These are phyloP conservation scores for Leptosphaerulina australis DNA, from an alignment of 2,329 filamentous ascomycete genomes.

Conservation along the genomic window DNA sequence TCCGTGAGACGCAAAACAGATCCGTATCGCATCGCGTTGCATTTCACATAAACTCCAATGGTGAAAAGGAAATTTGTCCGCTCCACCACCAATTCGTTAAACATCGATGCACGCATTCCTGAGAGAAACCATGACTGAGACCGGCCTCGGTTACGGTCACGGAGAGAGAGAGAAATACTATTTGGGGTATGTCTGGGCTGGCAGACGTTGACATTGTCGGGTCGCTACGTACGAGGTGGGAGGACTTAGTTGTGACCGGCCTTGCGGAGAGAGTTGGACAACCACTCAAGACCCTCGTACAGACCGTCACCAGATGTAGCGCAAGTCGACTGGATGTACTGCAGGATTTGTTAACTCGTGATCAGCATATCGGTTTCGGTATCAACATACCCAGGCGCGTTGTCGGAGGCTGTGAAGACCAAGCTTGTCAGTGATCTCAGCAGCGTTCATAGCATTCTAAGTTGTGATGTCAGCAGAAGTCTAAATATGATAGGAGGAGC, in stretches of 20 bases:
- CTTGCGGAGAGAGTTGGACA: slow-evolving; percentile 62
- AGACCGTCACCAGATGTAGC: slow-evolving; percentile 99
- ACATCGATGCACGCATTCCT: slow-evolving; percentile 45
- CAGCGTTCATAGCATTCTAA: slow-evolving; percentile 99
- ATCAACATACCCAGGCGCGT: slow-evolving; percentile 88
- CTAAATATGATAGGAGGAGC: background rate
- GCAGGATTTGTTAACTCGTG: slow-evolving; percentile 30
- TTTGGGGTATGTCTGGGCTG: slow-evolving; percentile 32
- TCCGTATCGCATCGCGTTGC: slow-evolving; percentile 30
- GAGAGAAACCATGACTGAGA: slow-evolving; percentile 16
- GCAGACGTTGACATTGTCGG: slow-evolving; percentile 41
- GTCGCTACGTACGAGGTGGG: slow-evolving; percentile 30
- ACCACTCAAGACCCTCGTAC: slow-evolving; percentile 88
- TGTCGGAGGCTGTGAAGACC: slow-evolving; percentile 98
- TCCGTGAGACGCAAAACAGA: slow-evolving; percentile 41
- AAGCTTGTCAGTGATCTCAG: slow-evolving; percentile 99
- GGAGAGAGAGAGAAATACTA: slow-evolving; percentile 30
- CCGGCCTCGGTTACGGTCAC: slow-evolving; percentile 20
- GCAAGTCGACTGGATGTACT: slow-evolving; percentile 99
- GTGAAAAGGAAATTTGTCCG: slow-evolving; percentile 43
- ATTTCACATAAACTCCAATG: slow-evolving; percentile 48
- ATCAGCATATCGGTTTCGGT: slow-evolving; percentile 1
- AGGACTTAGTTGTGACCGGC: slow-evolving; percentile 55
- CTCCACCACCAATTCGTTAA: slow-evolving; percentile 47
- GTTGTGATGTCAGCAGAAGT: slow-evolving; percentile 9